Evolutionary conservation across 176 grass and related monocot species (phyloP).

Genomic region (Triticum timopheevii): DNA sequence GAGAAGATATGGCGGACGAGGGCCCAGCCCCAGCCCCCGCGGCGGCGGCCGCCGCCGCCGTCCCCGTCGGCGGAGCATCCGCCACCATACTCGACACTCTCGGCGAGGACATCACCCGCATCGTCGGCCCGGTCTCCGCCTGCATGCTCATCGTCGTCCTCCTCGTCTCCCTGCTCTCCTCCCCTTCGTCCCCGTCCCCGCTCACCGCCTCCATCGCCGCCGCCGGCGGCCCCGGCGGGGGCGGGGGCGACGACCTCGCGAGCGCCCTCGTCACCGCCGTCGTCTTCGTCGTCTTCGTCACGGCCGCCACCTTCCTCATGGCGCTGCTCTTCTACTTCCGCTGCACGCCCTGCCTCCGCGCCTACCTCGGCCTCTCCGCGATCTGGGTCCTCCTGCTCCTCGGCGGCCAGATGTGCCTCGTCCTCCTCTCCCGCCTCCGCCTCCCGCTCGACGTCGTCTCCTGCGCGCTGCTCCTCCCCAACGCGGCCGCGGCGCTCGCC

Average conservation of each 20-base stretch:
- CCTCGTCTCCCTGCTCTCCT: slow-evolving; percentile 76
- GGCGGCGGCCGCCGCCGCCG: background rate
- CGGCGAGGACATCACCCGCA: slow-evolving; percentile 80
- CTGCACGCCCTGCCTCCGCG: slow-evolving; percentile 70
- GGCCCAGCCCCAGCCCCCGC: slow-evolving; percentile 19
- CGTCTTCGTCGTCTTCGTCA: slow-evolving; percentile 60
- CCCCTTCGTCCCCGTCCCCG: slow-evolving; percentile 34
- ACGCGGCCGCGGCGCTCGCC: slow-evolving; percentile 64
- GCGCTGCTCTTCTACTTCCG: slow-evolving; percentile 93
- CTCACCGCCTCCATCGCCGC: slow-evolving; percentile 28
- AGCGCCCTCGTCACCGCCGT: slow-evolving; percentile 60
- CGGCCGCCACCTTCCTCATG: slow-evolving; percentile 79
- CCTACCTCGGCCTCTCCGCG: slow-evolving; percentile 82
- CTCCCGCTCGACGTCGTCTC: slow-evolving; percentile 71
- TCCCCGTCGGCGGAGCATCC: slow-evolving; percentile 2
- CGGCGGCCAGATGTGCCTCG: slow-evolving; percentile 65
- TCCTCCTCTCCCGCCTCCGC: slow-evolving; percentile 58
- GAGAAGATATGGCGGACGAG: slow-evolving; percentile 38
- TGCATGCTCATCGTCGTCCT: slow-evolving; percentile 96
- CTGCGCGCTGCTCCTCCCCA: slow-evolving; percentile 69
- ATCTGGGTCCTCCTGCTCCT: slow-evolving; percentile 65
- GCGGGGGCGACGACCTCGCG: slow-evolving; percentile 46
- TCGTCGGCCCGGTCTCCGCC: slow-evolving; percentile 82
- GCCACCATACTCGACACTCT: slow-evolving; percentile 57
- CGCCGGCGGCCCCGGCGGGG: background rate